These are phyloP conservation scores for Domatiomyces catenatus DNA, from an alignment of 2,329 filamentous ascomycete species.

Conservation along the genomic window DNA sequence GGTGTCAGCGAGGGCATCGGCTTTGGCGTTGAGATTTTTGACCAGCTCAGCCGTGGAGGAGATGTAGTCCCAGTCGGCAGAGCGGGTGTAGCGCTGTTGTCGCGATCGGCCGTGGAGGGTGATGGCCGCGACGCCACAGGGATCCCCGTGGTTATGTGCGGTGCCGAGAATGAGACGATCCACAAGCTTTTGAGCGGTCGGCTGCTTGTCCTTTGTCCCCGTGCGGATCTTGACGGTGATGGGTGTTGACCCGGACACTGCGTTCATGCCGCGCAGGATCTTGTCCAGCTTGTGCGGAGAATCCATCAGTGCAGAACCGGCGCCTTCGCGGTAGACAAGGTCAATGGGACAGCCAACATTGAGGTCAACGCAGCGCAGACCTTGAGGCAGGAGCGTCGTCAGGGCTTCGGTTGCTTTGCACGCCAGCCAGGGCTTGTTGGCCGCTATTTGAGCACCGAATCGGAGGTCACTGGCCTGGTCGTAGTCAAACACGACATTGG, in stretches of 20 bases:
- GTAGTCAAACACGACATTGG: conserved; percentile 54
- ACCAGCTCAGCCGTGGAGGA: conserved; percentile 75
- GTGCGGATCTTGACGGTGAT: conserved; percentile 92
- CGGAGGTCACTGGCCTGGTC: conserved; percentile 69
- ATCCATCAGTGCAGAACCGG: conserved; percentile 85
- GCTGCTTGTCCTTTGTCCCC: conserved; percentile 65
- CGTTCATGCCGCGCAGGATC: conserved; percentile 91
- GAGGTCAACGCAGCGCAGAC: conserved; percentile 78
- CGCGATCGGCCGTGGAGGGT: conserved; percentile 86
- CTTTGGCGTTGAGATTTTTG: conserved; percentile 58
- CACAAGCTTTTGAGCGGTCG: conserved; percentile 66
- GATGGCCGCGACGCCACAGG: conserved; percentile 80
- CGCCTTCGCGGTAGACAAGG: conserved; percentile 73
- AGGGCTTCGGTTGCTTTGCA: conserved; percentile 77
- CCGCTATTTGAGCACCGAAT: conserved; percentile 86
- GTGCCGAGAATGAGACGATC: conserved; percentile 65
- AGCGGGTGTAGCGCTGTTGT: conserved; percentile 83
- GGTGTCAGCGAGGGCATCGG: conserved; percentile 57
- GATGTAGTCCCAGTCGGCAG: conserved; percentile 92
- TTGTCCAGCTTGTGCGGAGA: conserved; percentile 75
- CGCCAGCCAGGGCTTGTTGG: conserved; percentile 79
- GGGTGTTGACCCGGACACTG: conserved; percentile 75
- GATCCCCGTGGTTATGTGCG: conserved; percentile 38
- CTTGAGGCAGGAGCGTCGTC: conserved; percentile 53
- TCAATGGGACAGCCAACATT: conserved; percentile 98